These are phyloP conservation scores for Boletus coccyginus DNA, from an alignment of 768 basidiomycete species.

Conservation along the genomic window DNA sequence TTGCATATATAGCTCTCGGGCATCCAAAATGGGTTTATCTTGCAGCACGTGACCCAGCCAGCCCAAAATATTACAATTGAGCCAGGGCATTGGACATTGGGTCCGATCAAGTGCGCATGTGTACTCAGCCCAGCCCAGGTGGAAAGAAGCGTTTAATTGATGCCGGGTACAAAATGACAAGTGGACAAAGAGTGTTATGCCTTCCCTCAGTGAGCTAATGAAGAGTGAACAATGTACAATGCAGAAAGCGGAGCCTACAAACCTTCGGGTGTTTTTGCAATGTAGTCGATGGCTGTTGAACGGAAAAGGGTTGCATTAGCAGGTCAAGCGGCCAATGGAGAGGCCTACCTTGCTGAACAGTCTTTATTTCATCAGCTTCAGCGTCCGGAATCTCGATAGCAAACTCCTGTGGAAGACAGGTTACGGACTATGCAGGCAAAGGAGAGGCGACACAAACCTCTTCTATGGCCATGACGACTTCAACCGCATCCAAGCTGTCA, in stretches of 20 bases:
- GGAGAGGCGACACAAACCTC: conserved; percentile 48
- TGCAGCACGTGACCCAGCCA: conserved; percentile 7
- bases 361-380: conserved; percentile 93
- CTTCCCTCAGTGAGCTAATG: conserved; percentile 45
- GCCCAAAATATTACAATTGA: background rate
- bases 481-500: conserved; percentile 95
- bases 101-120: background rate
- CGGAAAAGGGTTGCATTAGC: conserved; percentile 9
- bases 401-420: conserved; percentile 66
- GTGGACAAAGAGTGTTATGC: conserved; percentile 6
- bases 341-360: conserved; percentile 80
- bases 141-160: conserved; percentile 16
- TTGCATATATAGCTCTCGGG: conserved; percentile 8
- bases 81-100: background rate
- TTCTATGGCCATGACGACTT: conserved; percentile 99
- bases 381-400: conserved; percentile 96
- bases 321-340: background rate
- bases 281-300: conserved; percentile 84
- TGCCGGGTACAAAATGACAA: conserved; percentile 18
- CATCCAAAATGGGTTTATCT: conserved; percentile 6
- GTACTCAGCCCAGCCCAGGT: background rate
- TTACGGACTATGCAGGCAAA: conserved; percentile 3
- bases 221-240: conserved; percentile 10
- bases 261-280: conserved; percentile 92
- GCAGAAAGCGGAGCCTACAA: conserved; percentile 17